These are phyloP conservation scores for Ophiostoma triangulosporum DNA, from an alignment of 2,329 filamentous ascomycete genomes.

Conservation along the genomic window DNA sequence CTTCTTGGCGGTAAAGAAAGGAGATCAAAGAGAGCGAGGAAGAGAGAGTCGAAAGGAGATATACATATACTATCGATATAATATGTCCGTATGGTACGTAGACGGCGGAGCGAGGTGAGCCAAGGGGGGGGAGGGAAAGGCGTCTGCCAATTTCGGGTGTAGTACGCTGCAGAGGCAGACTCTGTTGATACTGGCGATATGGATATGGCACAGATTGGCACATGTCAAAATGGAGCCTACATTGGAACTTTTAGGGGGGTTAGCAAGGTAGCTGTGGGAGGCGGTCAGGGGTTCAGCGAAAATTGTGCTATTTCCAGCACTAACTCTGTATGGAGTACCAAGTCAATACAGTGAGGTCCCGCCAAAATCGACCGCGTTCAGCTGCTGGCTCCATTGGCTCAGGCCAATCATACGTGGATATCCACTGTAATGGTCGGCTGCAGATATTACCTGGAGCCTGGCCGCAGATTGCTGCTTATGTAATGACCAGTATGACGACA, in stretches of 20 bases:
- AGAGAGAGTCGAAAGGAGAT: constrained; percentile 1
- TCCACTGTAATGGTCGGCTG: background rate
- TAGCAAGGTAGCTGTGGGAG: background rate
- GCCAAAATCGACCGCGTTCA: background rate
- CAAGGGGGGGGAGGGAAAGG: background rate
- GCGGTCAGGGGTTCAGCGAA: background rate
- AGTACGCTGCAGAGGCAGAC: constrained; percentile 6
- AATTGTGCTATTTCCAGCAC: background rate
- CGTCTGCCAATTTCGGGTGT: constrained; percentile 9
- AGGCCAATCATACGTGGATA: background rate
- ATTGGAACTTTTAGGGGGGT: background rate
- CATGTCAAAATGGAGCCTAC: constrained; percentile 7
- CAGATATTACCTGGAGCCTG: background rate
- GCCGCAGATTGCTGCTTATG: background rate
- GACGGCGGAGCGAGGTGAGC: background rate
- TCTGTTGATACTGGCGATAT: constrained; percentile 9
- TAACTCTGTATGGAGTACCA: background rate
- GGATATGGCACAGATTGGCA: constrained; percentile 1
- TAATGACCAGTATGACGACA: background rate
- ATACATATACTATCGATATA: background rate
- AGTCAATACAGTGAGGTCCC: background rate
- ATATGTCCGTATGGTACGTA: no score
- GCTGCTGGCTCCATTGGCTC: background rate
- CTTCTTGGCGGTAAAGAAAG: background rate
- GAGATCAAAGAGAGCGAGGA: background rate